Percentiles rank a stretch among this genome's conserved stretches.
Conservation (phyloP, 1,139 yeast species). For the Yamadazyma kanchanaburiensis region DNA sequence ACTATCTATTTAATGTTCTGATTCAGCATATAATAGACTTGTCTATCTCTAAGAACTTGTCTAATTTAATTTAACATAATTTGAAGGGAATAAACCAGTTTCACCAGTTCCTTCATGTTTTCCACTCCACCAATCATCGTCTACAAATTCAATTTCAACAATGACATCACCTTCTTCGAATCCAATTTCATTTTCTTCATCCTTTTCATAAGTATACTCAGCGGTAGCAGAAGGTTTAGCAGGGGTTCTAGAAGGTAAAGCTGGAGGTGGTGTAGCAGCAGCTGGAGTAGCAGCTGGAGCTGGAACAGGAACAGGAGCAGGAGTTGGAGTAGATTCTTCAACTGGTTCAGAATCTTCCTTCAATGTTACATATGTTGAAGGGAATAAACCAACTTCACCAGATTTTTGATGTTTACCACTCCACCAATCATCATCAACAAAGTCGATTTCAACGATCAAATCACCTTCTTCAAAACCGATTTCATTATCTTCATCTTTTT, state of each 20-base stretch:
- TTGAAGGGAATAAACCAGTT: slow-evolving; percentile 86
- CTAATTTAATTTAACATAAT: slow-evolving; percentile 56
- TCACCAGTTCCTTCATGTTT: slow-evolving; percentile 61
- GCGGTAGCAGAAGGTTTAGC: slow-evolving; percentile 61
- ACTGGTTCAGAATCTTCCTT: slow-evolving; percentile 16
- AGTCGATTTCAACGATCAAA: slow-evolving; percentile 57
- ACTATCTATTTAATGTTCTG: neutral
- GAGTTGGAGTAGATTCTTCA: slow-evolving; percentile 8
- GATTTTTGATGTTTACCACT: slow-evolving; percentile 59
- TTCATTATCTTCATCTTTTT: slow-evolving; percentile 75
- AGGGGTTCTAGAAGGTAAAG: slow-evolving; percentile 19
- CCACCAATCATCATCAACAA: slow-evolving; percentile 84
- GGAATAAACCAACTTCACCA: slow-evolving; percentile 68
- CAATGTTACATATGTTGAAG: slow-evolving; percentile 63
- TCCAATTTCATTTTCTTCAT: slow-evolving; percentile 84
- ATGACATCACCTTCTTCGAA: slow-evolving; percentile 82
- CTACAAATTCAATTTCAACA: slow-evolving; percentile 80
- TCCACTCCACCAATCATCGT: slow-evolving; percentile 98
- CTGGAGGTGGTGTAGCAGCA: slow-evolving; percentile 19
- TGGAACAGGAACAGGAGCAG: slow-evolving; percentile 17
- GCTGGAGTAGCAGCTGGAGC: slow-evolving; percentile 17
- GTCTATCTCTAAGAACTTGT: neutral
- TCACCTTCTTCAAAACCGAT: slow-evolving; percentile 67
- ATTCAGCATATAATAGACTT: slow-evolving; percentile 1
- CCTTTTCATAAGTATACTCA: slow-evolving; percentile 82